A percentile compares a stretch with the other conserved stretches of the same genome.
Conservation (phyloP, 495 filamentous ascomycete genomes). For the Aspergillus sparsus region DNA sequence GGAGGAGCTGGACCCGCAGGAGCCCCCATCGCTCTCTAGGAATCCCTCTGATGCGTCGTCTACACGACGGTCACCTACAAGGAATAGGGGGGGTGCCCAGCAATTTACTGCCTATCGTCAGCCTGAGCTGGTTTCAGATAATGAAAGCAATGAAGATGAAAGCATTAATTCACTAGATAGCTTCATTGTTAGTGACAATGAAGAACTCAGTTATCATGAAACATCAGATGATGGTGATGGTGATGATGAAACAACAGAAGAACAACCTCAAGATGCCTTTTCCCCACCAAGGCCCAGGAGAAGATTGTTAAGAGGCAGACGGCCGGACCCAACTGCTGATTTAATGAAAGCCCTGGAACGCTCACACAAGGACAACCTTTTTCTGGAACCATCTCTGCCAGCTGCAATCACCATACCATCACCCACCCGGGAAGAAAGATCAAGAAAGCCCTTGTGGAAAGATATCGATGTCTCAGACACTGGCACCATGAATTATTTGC, state of each 20-base stretch:
- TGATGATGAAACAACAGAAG: slow-evolving; percentile 32
- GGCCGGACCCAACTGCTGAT: slow-evolving; percentile 28
- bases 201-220: slow-evolving; percentile 44
- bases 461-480: slow-evolving; percentile 30
- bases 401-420: slow-evolving; percentile 25
- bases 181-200: slow-evolving; percentile 52
- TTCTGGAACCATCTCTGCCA: slow-evolving; percentile 27
- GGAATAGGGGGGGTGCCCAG: slow-evolving; percentile 19
- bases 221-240: slow-evolving; percentile 26
- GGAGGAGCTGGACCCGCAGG: slow-evolving; percentile 24
- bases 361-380: slow-evolving; percentile 20
- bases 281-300: slow-evolving; percentile 33
- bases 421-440: slow-evolving; percentile 19
- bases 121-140: slow-evolving; percentile 23
- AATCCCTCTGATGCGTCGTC: slow-evolving; percentile 28
- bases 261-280: slow-evolving; percentile 27
- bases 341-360: slow-evolving; percentile 19
- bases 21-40: slow-evolving; percentile 19
- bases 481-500: slow-evolving; percentile 28
- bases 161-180: slow-evolving; percentile 43
- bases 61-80: slow-evolving; percentile 25
- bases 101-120: slow-evolving; percentile 21
- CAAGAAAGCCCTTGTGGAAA: slow-evolving; percentile 28
- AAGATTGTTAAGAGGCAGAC: slow-evolving; percentile 41
- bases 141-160: slow-evolving; percentile 31